Percentiles rank a stretch among this genome's conserved stretches.
Conservation (phyloP, 129 eudicot genomes). For the sunflower (Helianthus annuus) region DNA sequence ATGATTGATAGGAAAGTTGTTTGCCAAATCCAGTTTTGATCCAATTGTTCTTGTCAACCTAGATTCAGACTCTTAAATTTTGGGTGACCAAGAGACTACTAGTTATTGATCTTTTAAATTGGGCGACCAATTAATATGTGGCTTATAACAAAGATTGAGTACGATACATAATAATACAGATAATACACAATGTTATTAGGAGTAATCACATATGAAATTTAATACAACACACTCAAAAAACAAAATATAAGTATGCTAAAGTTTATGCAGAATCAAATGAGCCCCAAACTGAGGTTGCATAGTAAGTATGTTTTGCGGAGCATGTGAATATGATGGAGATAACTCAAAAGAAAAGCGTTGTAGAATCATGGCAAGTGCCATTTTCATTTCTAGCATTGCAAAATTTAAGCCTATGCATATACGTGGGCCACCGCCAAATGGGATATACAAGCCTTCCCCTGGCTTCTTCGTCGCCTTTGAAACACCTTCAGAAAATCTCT, state of each 20-base stretch:
- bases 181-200: no score
- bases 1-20: no score
- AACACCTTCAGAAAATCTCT: constrained; percentile 52
- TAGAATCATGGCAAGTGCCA: constrained; percentile 41
- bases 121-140: no score
- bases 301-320: constrained; percentile 30
- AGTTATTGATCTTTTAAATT: no score
- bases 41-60: no score
- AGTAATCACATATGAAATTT: no score
- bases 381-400: constrained; percentile 49
- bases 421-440: constrained; percentile 55
- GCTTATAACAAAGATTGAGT: no score
- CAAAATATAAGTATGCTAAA: not conserved
- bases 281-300: constrained; percentile 49
- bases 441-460: constrained; percentile 30
- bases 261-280: constrained; percentile 28
- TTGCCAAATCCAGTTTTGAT: no score
- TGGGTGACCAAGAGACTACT: no score
- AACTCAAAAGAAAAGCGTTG: constrained; percentile 39
- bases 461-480: constrained; percentile 41
- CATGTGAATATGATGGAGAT: constrained; percentile 51
- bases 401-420: constrained; percentile 55
- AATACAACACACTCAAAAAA: no score
- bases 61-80: no score
- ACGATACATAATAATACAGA: no score